Base-by-base conservation (phyloP, 2,329 filamentous ascomycete species). In the Colletotrichum brevisporum region DNA sequence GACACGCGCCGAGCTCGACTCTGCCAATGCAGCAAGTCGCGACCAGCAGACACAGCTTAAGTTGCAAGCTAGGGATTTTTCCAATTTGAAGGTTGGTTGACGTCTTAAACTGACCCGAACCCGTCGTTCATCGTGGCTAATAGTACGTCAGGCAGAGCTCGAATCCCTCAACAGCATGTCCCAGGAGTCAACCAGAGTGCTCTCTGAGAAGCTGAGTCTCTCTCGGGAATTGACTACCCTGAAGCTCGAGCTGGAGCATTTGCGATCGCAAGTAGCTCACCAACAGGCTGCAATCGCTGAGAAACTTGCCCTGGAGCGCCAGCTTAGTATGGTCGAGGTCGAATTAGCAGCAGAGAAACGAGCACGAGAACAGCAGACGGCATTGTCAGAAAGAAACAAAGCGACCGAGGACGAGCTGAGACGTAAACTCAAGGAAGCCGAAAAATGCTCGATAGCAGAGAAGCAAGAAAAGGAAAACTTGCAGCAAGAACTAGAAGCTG, bases 281-380 rank as follows among this genome's bases (percentile, higher is more conserved):
- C 89, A 95, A 62, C 90, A 94, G 75, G 86, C 88, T 2, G 83
- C 93, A 12, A 83, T 97, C 16, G 85, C 91, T 1, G 94, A 97
- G 76, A 97, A 97, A 78, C 84, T 95, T 53, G 87, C 91, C 2
- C 81, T 98, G 15, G 91, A 96, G 76, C 90, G 92, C 54, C 93
- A 96, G 79, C 79, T 97, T 31, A 91, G 87, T 75, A 90, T 91
- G 2, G 80, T 95, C 2, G 92, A 97, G 78, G 90, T 94, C 51
- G 92, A 97, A 74, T 85, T 97, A 2, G 93, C 95, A 72, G 93
- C 92, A 73, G 93, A 96, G 77, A 95, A 80, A 69, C 76, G 78
- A 63, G 78, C 61, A 18, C 66, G 71, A 43, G 67, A 69, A 43
- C 64, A 70, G 47, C 64, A 68, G 18, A 18, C 41, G 15, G 52